Base-by-base conservation (phyloP, 495 filamentous ascomycete species). In the Bacidia gigantensis region DNA sequence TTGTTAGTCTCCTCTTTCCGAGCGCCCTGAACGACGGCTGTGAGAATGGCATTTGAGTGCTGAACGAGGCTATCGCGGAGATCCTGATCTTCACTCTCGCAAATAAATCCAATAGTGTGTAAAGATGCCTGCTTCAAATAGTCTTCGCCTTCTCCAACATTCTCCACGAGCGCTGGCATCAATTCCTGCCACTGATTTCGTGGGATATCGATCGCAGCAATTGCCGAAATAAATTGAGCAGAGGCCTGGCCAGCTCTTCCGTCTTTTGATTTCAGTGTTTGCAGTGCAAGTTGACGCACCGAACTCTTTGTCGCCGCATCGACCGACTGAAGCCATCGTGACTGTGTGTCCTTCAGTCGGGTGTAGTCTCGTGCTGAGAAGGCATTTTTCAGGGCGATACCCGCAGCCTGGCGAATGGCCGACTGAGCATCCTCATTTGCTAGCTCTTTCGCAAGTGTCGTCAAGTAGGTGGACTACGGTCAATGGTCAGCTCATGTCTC, bases 1-100 rank as follows among this genome's bases (percentile, higher is more conserved):
- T 69, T 67, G 70, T 89, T 96, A 11, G 79, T 66, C 74, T 97
- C 93, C 67, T 97, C 93, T 63, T 95, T 96, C 46, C 92, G 81
- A 46, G 92, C 92, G 57, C 92, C 92, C 68, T 96, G 93, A 0
- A 98, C 90, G 39, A 98, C 92, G 38, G 92, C 92, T 18, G 93
- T 97, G 58, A 98, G 73, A 65, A 98, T 98, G 46, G 92, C 89
- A 66, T 98, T 98, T 47, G 90, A 96, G 69, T 97, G 87, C 49
- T 77, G 71, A 52, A 82, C 75, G 59, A 98, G 68, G 62, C 82
- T 86, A 41, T 82, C 80, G 54, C 92, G 79, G 23, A 98, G 77
- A 39, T 95, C 89, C 22, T 74, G 56, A 64, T 98, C 92, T 59
- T 93, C 87, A 47, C 84, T 88, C 70, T 98, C 93, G 75, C 92